Evolutionary conservation across 352 stramenopile genomes (phyloP).

Genomic region (Globisporangium megalacanthum): DNA sequence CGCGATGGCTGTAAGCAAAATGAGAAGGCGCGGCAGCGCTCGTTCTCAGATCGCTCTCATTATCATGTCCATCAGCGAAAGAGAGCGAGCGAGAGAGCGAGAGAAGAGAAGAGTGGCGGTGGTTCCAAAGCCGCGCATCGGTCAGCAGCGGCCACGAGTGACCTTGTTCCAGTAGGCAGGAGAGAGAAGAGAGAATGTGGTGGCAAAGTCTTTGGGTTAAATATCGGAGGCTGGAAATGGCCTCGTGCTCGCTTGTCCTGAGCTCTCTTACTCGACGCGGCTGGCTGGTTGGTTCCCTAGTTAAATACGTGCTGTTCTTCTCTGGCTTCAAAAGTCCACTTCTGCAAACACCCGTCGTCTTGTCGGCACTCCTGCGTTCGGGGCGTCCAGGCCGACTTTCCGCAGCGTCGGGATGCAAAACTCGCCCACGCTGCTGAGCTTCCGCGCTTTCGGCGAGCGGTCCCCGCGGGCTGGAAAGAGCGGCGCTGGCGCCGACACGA

Average conservation of each 20-base stretch:
- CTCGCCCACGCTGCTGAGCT: slow-evolving; percentile 45
- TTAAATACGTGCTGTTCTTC: slow-evolving; percentile 10
- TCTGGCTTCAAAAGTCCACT: slow-evolving; percentile 45
- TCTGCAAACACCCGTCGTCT: slow-evolving; percentile 70
- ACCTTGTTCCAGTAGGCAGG: too few species aligned
- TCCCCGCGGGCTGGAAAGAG: slow-evolving; percentile 33
- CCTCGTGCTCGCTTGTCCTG: neutral
- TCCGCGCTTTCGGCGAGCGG: slow-evolving; percentile 47
- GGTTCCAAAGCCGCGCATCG: too few species aligned
- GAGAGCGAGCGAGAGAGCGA: too few species aligned
- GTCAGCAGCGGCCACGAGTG: too few species aligned
- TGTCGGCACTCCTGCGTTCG: slow-evolving; percentile 31
- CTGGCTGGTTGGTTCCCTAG: slow-evolving; percentile 2
- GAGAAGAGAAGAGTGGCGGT: too few species aligned
- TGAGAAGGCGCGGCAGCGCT: too few species aligned
- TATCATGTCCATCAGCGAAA: too few species aligned
- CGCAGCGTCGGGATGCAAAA: slow-evolving; percentile 34
- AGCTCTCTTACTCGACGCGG: neutral
- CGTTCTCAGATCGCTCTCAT: too few species aligned
- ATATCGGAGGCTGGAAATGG: neutral
- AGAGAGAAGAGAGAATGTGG: too few species aligned
- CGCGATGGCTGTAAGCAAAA: too few species aligned
- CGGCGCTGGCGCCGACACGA: slow-evolving; percentile 1
- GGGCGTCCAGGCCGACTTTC: slow-evolving; percentile 27
- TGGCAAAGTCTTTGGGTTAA: neutral